phyloP scores from a whole-genome alignment of 768 basidiomycete genomes.

The Obba rivulosa region DNA sequence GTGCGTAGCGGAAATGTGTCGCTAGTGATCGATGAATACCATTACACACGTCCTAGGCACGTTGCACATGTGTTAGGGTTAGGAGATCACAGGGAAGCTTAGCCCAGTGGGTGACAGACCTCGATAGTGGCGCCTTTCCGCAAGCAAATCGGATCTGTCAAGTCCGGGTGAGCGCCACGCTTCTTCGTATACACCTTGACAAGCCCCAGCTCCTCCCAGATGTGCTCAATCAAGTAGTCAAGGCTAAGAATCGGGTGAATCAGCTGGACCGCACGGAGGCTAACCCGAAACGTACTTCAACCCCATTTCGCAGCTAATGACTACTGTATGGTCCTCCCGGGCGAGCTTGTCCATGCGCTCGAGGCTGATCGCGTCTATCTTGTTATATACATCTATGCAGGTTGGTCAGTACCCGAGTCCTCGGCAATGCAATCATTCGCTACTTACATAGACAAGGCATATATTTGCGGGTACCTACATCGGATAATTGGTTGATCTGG shows the following conservation, averaged over 20 bases:
- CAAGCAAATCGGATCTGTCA: constrained; percentile 86
- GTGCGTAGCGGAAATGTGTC: constrained; percentile 87
- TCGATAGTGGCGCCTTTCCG: constrained; percentile 92
- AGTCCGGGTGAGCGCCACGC: constrained; percentile 88
- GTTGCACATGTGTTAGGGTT: not conserved
- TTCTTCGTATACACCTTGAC: constrained; percentile 98
- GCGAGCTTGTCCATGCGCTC: constrained; percentile 83
- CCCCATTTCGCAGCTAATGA: constrained; percentile 94
- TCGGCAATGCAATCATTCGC: not conserved
- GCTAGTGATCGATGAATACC: constrained; percentile 89
- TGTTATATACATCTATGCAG: constrained; percentile 85
- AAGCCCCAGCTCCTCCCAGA: constrained; percentile 75
- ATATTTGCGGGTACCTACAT: constrained; percentile 85
- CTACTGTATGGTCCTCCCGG: constrained; percentile 77
- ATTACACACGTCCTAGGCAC: constrained; percentile 73
- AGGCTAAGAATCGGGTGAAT: constrained; percentile 38
- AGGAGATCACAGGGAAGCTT: no score
- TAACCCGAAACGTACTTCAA: constrained; percentile 54
- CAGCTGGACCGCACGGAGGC: not conserved
- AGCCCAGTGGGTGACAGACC: constrained; percentile 31
- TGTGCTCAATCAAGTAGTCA: constrained; percentile 66
- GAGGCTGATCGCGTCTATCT: constrained; percentile 84
- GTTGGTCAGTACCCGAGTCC: constrained; percentile 6
- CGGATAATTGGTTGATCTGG: not conserved
- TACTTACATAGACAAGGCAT: constrained; percentile 83